A percentile compares a stretch with the other conserved stretches of the same genome.
Evolutionary conservation across 495 filamentous ascomycete species (phyloP).

Genomic region (Aspergillus heteromorphus): DNA sequence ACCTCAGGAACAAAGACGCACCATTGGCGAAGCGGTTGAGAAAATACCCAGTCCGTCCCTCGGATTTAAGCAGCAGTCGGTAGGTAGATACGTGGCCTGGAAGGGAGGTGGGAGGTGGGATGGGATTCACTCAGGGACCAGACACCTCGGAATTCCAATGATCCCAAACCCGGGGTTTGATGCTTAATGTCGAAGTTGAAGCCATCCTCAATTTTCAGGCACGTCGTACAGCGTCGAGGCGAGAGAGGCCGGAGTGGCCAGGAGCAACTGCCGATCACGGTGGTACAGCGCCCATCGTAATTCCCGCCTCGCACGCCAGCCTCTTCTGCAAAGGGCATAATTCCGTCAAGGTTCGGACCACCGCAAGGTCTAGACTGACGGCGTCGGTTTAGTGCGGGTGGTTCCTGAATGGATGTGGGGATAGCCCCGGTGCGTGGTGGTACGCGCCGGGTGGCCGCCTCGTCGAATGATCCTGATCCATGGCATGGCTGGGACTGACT

Average conservation of each 20-base stretch:
- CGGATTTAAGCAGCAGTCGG: not conserved
- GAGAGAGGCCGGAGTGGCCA: conserved; percentile 3
- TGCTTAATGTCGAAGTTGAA: not conserved
- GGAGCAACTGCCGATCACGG: conserved; percentile 11
- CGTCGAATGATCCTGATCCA: not conserved
- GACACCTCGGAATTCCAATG: not conserved
- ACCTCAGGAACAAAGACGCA: not conserved
- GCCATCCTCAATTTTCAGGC: not conserved
- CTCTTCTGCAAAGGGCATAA: conserved; percentile 5
- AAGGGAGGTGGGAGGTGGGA: not conserved
- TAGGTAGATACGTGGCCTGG: not conserved
- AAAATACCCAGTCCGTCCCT: not conserved
- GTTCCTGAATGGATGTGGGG: conserved; percentile 25
- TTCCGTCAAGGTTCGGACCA: conserved; percentile 21
- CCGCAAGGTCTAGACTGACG: conserved; percentile 23
- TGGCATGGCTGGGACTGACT: not conserved
- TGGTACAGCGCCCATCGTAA: conserved; percentile 26
- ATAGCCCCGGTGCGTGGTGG: conserved; percentile 21
- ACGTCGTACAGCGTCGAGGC: not conserved
- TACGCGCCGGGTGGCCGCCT: not conserved
- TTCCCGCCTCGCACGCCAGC: conserved; percentile 15
- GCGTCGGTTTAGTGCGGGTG: conserved; percentile 16
- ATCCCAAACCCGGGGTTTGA: not conserved
- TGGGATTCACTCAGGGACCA: not conserved
- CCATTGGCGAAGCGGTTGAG: not conserved